phyloP scores from a whole-genome alignment of 306 rosid species.

The Malus fusca region DNA sequence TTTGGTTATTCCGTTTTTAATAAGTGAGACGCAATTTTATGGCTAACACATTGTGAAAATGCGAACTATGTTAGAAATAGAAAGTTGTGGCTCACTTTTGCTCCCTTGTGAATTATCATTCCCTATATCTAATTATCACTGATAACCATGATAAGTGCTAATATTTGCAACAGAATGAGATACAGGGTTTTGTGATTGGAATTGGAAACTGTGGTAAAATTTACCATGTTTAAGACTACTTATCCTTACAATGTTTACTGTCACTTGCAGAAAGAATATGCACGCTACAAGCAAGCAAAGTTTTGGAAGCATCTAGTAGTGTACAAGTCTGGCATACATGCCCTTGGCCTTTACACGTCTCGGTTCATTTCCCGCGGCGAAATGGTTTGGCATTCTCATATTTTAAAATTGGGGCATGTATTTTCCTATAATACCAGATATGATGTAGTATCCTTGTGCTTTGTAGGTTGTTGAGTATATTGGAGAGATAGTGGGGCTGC shows the following conservation, averaged over 20 bases:
- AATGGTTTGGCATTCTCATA: slow-evolving; percentile 40
- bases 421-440: not conserved
- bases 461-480: slow-evolving; percentile 65
- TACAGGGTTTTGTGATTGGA: not conserved
- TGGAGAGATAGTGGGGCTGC: slow-evolving; percentile 66
- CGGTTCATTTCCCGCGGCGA: slow-evolving; percentile 52
- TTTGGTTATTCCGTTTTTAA: slow-evolving; percentile 3
- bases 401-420: not conserved
- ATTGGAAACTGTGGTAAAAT: not conserved
- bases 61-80: not conserved
- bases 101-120: not conserved
- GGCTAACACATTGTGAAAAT: not conserved
- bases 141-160: not conserved
- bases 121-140: not conserved
- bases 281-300: slow-evolving; percentile 45
- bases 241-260: not conserved
- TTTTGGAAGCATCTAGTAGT: slow-evolving; percentile 59
- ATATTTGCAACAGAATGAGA: not conserved
- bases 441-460: slow-evolving; percentile 9
- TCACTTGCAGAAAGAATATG: slow-evolving; percentile 53
- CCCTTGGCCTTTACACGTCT: slow-evolving; percentile 73
- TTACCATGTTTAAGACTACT: not conserved
- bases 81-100: too few species aligned
- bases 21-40: not conserved
- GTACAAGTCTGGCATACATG: slow-evolving; percentile 76